Conservation (phyloP, 139 green algal genomes). For the Astrephomene gubernaculifera region DNA sequence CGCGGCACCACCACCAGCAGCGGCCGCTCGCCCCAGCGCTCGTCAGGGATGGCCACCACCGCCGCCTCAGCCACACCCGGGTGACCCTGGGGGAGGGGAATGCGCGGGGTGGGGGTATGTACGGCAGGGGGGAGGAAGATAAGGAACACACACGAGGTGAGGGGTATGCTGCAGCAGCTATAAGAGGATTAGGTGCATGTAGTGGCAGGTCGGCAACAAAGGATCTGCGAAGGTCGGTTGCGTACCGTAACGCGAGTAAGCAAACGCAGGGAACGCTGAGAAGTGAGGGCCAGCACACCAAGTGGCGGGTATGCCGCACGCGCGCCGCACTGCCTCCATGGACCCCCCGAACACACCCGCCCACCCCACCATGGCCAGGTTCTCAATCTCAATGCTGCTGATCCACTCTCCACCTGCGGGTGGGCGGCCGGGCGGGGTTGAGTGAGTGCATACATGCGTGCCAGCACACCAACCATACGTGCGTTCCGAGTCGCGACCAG, state of each 20-base stretch:
- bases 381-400: slow-evolving; percentile 66
- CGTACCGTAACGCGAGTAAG: no score
- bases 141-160: no score
- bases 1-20: slow-evolving; percentile 77
- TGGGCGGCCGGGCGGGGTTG: neutral
- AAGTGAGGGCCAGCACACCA: no score
- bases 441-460: neutral
- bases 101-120: no score
- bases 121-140: no score
- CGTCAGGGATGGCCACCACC: slow-evolving; percentile 76
- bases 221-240: no score
- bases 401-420: slow-evolving; percentile 62
- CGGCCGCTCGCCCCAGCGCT: slow-evolving; percentile 83
- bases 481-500: neutral
- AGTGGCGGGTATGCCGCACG: no score
- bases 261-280: no score
- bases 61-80: slow-evolving; percentile 77
- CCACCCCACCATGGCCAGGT: slow-evolving; percentile 53
- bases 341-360: neutral
- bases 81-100: slow-evolving; percentile 31
- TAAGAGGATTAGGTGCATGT: no score
- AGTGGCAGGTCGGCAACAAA: no score
- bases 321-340: neutral
- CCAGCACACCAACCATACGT: neutral
- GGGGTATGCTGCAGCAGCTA: no score